These are phyloP conservation scores for Cladophialophora exuberans DNA, from an alignment of 2,329 filamentous ascomycete species.

Conservation along the genomic window DNA sequence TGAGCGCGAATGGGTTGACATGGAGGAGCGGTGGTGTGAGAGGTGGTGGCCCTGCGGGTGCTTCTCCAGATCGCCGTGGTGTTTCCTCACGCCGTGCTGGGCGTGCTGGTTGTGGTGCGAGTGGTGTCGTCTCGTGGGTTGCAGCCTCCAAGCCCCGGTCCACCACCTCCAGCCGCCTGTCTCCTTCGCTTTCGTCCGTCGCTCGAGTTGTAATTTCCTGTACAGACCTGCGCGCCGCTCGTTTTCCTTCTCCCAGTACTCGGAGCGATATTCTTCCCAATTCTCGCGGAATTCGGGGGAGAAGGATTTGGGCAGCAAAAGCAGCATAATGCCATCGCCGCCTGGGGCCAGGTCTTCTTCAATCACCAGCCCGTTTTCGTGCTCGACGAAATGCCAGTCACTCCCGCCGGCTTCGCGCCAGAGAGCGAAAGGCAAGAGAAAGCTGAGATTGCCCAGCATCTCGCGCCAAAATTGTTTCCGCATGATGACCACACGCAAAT, in stretches of 20 bases:
- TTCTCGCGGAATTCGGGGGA: constrained; percentile 93
- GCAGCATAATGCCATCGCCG: constrained; percentile 87
- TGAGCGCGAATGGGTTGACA: constrained; percentile 23
- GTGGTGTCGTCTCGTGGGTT: constrained; percentile 27
- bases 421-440: constrained; percentile 76
- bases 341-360: constrained; percentile 91
- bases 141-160: constrained; percentile 67
- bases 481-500: constrained; percentile 92
- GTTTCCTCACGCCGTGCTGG: too few species aligned
- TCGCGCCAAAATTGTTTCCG: constrained; percentile 82
- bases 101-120: too few species aligned
- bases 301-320: constrained; percentile 92
- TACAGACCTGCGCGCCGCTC: constrained; percentile 78
- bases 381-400: constrained; percentile 78
- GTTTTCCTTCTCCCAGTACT: constrained; percentile 98
- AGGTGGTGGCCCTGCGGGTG: constrained; percentile 35
- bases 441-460: constrained; percentile 69
- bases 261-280: constrained; percentile 90
- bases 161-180: constrained; percentile 82
- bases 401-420: constrained; percentile 50
- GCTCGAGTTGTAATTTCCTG: constrained; percentile 69
- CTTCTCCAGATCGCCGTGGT: constrained; percentile 35
- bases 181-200: constrained; percentile 64
- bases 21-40: constrained; percentile 18
- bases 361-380: constrained; percentile 55